A percentile compares a stretch with the other conserved stretches of the same genome.
phyloP scores from a whole-genome alignment of 2,329 filamentous ascomycete genomes.

The Penicillium sp. region DNA sequence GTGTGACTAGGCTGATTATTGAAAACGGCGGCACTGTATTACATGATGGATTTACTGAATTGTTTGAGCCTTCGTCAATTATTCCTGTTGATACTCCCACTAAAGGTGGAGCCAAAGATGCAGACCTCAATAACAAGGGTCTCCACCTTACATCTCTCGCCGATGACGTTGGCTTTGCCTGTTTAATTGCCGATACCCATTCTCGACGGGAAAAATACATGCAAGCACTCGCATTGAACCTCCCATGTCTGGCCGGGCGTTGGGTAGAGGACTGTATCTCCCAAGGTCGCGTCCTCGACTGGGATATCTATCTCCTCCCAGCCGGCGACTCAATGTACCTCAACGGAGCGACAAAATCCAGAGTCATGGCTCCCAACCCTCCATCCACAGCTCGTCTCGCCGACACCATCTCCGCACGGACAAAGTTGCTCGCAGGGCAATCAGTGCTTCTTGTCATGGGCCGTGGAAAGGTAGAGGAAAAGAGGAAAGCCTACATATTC shows the following conservation, averaged over 20 bases:
- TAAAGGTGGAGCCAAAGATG: constrained; percentile 25
- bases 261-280: constrained; percentile 76
- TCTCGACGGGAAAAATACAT: constrained; percentile 89
- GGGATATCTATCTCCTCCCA: constrained; percentile 79
- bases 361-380: constrained; percentile 64
- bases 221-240: constrained; percentile 84
- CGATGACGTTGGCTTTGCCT: constrained; percentile 69
- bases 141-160: constrained; percentile 59
- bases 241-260: constrained; percentile 79
- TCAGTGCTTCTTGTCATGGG: constrained; percentile 71
- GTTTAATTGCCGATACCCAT: constrained; percentile 80
- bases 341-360: constrained; percentile 73
- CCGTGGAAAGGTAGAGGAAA: constrained; percentile 62
- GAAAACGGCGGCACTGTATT: constrained; percentile 72
- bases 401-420: constrained; percentile 59
- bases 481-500: constrained; percentile 73
- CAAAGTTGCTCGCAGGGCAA: constrained; percentile 63
- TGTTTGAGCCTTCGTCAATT: constrained; percentile 61
- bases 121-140: constrained; percentile 19
- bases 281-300: constrained; percentile 64
- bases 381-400: constrained; percentile 56
- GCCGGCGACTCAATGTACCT: constrained; percentile 78
- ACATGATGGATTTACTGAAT: constrained; percentile 72
- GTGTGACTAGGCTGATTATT: constrained; percentile 63
- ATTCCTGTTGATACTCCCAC: constrained; percentile 30